phyloP scores from a whole-genome alignment of 176 grass and related monocot genomes.

The Chrysopogon serrulatus region DNA sequence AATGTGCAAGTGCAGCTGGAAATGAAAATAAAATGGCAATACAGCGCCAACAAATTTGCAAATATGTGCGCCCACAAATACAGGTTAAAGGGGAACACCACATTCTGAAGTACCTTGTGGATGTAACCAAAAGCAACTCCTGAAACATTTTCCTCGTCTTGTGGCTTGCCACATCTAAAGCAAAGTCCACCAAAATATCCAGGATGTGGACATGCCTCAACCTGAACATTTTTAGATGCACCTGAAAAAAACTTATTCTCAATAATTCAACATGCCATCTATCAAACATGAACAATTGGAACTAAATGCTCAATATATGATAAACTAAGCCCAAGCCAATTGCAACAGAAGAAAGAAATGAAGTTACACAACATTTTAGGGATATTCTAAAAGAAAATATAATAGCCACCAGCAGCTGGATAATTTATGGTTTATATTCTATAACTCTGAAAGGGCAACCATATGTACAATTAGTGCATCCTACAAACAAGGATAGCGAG shows the following conservation, averaged over 20 bases:
- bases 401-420: background rate
- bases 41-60: background rate
- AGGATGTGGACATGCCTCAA: slow-evolving; percentile 59
- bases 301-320: background rate
- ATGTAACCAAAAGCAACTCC: slow-evolving; percentile 87
- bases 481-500: background rate
- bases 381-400: background rate
- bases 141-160: slow-evolving; percentile 65
- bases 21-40: background rate
- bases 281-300: background rate
- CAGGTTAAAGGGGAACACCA: background rate
- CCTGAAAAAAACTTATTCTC: slow-evolving; percentile 28
- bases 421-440: background rate
- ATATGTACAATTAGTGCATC: background rate
- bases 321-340: background rate
- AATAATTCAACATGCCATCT: background rate
- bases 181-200: slow-evolving; percentile 65
- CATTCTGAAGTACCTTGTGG: slow-evolving; percentile 51
- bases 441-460: background rate
- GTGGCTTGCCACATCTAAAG: slow-evolving; percentile 41
- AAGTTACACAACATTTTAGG: background rate
- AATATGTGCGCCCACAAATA: background rate
- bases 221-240: slow-evolving; percentile 33
- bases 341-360: background rate
- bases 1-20: background rate